Base-by-base conservation (phyloP, 2,329 filamentous ascomycete genomes). In the Colletotrichum theobromicola region DNA sequence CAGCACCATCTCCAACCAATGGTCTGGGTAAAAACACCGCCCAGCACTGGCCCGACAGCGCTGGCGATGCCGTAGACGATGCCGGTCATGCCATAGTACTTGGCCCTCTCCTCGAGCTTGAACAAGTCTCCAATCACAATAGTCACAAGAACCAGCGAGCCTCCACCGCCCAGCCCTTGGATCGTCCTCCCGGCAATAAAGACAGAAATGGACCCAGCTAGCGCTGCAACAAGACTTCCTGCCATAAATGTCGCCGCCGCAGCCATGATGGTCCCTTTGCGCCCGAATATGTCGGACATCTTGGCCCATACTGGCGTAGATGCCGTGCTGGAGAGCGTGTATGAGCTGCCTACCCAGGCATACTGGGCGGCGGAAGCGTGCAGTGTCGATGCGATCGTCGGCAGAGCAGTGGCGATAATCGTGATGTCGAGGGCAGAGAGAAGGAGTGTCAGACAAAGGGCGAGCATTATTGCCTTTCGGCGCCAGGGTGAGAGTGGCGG, bases 231-330 rank as follows among this genome's bases (percentile, higher is more conserved):
- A 5, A 72, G 55, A 21, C 68, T 72, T 2, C 69, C 72, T 10
- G 55, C 68, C 70, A 85, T 83, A 77, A 87, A 87, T 0, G 84
- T 77, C 2, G 42, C 77, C 2, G 80, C 77, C 4, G 84, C 82
- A 4, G 79, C 71, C n/a, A 86, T 78, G 9, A 86, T 73, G 16
- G 84, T 79, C 1, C 82, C 80, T 68, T 86, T 86, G 12, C 85
- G 81, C 4, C 85, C 85, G 79, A 83, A 85, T 16, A 87, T 85
- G 75, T 87, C 85, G 4, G 81, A 82, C 55, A 85, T 76, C 68
- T 85, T 85, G 2, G 92, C 93, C 93, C 94, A 95, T 26, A 93
- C 88, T 0, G 93, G 93, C 0, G 90, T 90, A 1, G 88, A 88
- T 0, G 93, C 92, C 0, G 93, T 92, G 78, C 91, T 80, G 1